A percentile compares a stretch with the other conserved stretches of the same genome.
phyloP scores from a whole-genome alignment of 441 rosid species.

The Populus hybrid region DNA sequence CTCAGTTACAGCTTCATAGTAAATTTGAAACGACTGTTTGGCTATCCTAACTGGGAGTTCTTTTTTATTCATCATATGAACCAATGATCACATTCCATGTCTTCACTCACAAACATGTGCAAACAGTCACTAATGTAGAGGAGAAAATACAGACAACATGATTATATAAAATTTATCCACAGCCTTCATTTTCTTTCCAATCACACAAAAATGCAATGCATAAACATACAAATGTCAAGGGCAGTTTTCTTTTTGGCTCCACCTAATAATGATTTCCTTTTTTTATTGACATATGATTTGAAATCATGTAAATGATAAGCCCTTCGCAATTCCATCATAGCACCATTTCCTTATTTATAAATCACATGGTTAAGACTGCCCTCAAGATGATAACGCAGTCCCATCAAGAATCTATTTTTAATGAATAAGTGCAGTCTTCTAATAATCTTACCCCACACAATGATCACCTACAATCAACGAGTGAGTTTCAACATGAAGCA shows the following conservation, averaged over 20 bases:
- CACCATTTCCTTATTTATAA: neutral
- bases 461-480: slow-evolving; percentile 90
- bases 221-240: neutral
- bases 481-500: slow-evolving; percentile 60
- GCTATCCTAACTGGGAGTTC: neutral
- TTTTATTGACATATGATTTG: neutral
- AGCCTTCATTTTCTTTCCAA: neutral
- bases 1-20: neutral
- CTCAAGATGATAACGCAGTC: neutral
- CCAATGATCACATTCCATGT: neutral
- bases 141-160: neutral
- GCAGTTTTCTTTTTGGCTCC: neutral
- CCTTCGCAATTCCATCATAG: neutral
- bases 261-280: neutral
- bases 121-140: neutral
- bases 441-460: slow-evolving; percentile 76
- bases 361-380: slow-evolving; percentile 1
- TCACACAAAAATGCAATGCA: neutral
- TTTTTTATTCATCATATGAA: neutral
- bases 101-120: neutral
- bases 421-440: neutral
- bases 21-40: neutral
- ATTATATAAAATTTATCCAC: neutral
- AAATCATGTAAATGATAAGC: neutral
- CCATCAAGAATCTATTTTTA: neutral